A percentile compares a stretch with the other conserved stretches of the same genome.
These are phyloP conservation scores for Cutaneotrichosporon spelunceum DNA, from an alignment of 1,284 basidiomycete species.

Conservation along the genomic window DNA sequence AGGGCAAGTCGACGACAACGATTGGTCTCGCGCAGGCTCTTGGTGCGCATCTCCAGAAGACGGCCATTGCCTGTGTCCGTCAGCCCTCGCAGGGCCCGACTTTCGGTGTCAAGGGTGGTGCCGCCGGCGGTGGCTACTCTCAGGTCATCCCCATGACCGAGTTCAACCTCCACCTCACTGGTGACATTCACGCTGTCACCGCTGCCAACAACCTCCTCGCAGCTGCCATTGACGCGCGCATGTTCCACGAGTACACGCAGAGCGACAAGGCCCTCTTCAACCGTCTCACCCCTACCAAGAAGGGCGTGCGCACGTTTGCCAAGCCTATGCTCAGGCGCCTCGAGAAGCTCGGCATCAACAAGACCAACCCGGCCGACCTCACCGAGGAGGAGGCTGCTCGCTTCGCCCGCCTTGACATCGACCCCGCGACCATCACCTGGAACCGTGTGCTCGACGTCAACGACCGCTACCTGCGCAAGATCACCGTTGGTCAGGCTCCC, in stretches of 20 bases:
- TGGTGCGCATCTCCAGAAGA: constrained; percentile 87
- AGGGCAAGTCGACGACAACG: constrained; percentile 98
- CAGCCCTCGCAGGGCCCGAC: constrained; percentile 98
- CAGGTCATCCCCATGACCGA: constrained; percentile 99
- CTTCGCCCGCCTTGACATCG: constrained; percentile 90
- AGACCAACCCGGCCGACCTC: constrained; percentile 86
- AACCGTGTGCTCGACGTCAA: constrained; percentile 97
- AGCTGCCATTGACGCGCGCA: constrained; percentile 92
- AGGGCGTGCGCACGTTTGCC: constrained; percentile 91
- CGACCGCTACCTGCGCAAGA: constrained; percentile 92
- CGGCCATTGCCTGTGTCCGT: constrained; percentile 95
- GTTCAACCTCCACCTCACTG: constrained; percentile 80
- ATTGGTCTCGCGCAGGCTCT: constrained; percentile 96
- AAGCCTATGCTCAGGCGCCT: constrained; percentile 95
- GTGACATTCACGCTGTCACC: constrained; percentile 96
- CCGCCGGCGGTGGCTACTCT: constrained; percentile 96
- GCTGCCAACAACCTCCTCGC: constrained; percentile 97
- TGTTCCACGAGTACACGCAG: constrained; percentile 97
- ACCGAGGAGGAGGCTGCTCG: constrained; percentile 86
- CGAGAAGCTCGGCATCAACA: constrained; percentile 91
- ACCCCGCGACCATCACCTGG: constrained; percentile 91
- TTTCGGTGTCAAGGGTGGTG: constrained; percentile 99
- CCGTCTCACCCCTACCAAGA: constrained; percentile 87
- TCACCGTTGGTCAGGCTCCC: constrained; percentile 83
- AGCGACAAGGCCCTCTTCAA: constrained; percentile 92